A percentile compares a stretch with the other conserved stretches of the same genome.
Conservation (phyloP, 768 basidiomycete species). For the Tylopilus cervinicoccineus region DNA sequence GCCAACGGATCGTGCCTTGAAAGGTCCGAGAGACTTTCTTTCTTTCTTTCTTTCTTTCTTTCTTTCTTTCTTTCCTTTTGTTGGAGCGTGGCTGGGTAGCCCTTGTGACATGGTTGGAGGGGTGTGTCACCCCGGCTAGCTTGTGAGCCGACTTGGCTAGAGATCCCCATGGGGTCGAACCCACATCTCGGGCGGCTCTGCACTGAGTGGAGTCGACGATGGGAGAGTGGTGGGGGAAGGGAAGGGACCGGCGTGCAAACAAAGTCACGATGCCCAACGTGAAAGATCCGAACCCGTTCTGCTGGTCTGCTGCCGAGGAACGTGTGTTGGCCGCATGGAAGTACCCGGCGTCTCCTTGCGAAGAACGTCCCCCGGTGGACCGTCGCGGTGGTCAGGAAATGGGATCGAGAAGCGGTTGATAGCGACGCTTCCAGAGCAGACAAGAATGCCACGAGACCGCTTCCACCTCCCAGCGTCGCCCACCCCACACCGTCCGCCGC, state of each 20-base stretch:
- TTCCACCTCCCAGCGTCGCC: too few species aligned
- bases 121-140: background rate
- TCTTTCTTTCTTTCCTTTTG: too few species aligned
- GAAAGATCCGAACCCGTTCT: constrained; percentile 13
- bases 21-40: constrained; percentile 4
- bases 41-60: too few species aligned
- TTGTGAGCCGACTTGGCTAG: constrained; percentile 2
- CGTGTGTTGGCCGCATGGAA: constrained; percentile 16
- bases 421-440: too few species aligned
- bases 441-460: too few species aligned
- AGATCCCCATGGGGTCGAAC: background rate
- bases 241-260: background rate
- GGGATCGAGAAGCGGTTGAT: too few species aligned
- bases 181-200: background rate
- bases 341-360: too few species aligned
- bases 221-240: background rate
- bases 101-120: too few species aligned
- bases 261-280: background rate
- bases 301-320: constrained; percentile 12
- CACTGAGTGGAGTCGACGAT: background rate
- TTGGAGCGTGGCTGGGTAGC: too few species aligned
- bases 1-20: background rate
- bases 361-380: too few species aligned
- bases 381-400: too few species aligned
- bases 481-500: too few species aligned